phyloP scores from a whole-genome alignment of 441 rosid genomes.

The Pelargonium australe region DNA sequence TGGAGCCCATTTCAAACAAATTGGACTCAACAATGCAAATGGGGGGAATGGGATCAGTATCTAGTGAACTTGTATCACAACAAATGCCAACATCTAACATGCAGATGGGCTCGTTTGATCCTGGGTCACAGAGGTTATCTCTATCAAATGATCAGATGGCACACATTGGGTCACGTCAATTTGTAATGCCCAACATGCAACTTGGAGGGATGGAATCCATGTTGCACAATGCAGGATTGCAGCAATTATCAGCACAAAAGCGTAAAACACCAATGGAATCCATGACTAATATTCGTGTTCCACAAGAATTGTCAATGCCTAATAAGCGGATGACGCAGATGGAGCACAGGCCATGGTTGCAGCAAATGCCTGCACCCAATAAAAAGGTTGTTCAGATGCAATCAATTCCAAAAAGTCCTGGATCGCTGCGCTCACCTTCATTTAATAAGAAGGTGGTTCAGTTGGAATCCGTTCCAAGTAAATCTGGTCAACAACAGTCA shows the following conservation, averaged over 20 bases:
- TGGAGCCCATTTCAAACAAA: conserved; percentile 30
- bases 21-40: conserved; percentile 23
- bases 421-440: conserved; percentile 35
- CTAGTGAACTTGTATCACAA: conserved; percentile 22
- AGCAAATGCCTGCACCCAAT: conserved; percentile 38
- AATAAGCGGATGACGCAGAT: conserved; percentile 41
- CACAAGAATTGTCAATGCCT: conserved; percentile 29
- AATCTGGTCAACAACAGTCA: conserved; percentile 33
- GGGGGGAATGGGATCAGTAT: conserved; percentile 25
- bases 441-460: conserved; percentile 37
- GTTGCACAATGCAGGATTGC: conserved; percentile 31
- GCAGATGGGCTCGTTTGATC: conserved; percentile 22
- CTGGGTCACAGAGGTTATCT: conserved; percentile 25
- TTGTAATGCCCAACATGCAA: conserved; percentile 27
- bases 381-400: conserved; percentile 37
- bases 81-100: conserved; percentile 22
- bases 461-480: conserved; percentile 34
- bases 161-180: conserved; percentile 27
- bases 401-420: conserved; percentile 25
- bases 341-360: conserved; percentile 84
- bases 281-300: conserved; percentile 25
- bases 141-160: conserved; percentile 28
- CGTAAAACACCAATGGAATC: conserved; percentile 53
- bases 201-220: conserved; percentile 27
- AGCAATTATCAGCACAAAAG: conserved; percentile 43